phyloP scores from a whole-genome alignment of 768 basidiomycete genomes.

The Gelatoporia subvermispora region DNA sequence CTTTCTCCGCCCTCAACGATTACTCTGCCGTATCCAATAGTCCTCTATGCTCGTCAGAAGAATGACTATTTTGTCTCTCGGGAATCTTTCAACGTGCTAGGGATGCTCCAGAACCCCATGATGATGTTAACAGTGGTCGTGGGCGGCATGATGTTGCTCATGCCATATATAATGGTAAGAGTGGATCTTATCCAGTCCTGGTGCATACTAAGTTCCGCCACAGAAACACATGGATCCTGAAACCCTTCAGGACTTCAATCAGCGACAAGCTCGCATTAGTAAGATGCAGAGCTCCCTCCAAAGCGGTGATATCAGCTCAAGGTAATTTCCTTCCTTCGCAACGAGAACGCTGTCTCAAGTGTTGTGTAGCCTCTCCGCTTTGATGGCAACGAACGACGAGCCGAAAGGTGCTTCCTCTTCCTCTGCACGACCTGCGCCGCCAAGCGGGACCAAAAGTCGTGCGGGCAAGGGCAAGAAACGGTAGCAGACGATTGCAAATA shows the following conservation, averaged over 20 bases:
- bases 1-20: slow-evolving; percentile 52
- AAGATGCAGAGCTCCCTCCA: slow-evolving; percentile 52
- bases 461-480: slow-evolving; percentile 32
- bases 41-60: slow-evolving; percentile 48
- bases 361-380: slow-evolving; percentile 37
- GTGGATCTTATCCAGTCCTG: neutral
- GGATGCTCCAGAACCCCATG: slow-evolving; percentile 83
- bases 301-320: slow-evolving; percentile 53
- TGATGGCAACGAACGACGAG: slow-evolving; percentile 38
- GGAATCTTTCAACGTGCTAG: slow-evolving; percentile 68
- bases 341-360: neutral
- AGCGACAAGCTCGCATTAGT: slow-evolving; percentile 53
- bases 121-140: slow-evolving; percentile 71
- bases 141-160: slow-evolving; percentile 61
- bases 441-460: slow-evolving; percentile 17
- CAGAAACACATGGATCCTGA: slow-evolving; percentile 79
- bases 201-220: too few relatives aligned
- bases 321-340: slow-evolving; percentile 33
- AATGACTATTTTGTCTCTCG: slow-evolving; percentile 62
- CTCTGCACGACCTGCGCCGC: slow-evolving; percentile 10
- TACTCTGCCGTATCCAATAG: slow-evolving; percentile 57
- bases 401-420: slow-evolving; percentile 21
- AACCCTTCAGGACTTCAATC: slow-evolving; percentile 57
- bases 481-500: slow-evolving; percentile 10
- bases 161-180: slow-evolving; percentile 72